Evolutionary conservation across 345 rosid genomes (phyloP), one percentile per base, ranked within the genome.

Genomic region (Noccaea bulbosa): DNA sequence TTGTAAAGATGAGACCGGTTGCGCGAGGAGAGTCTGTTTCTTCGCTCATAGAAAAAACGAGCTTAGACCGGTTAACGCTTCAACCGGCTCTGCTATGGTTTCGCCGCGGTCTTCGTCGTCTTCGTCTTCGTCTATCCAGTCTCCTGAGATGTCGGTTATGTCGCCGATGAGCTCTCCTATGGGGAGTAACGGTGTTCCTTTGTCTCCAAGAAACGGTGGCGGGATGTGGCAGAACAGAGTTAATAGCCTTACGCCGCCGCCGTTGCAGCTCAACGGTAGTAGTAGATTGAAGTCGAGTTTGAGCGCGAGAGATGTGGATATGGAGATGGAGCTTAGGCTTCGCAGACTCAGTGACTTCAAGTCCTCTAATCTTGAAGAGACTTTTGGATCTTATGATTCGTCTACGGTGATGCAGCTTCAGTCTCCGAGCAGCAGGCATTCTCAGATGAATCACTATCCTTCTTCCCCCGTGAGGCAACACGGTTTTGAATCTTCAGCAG

Each of bases 31-130:
- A 84, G 99, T 94, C 1, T 94, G 99, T 72, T 94, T 94, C 92
- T 94, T 94, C 56, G 99, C 99, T 47, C 99, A 94, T 78, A 89
- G 75, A 74, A 85, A 76, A 0, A 97, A 94, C 14, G 99, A 94
- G 70, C 58, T 94, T 62, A 87, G 98, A 14, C 98, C 99, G 2
- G 97, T 94, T 11, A 85, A 88, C 79, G 92, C 93, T 47, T 80
- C 96, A 7, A 94, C 98, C 0, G 99, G 99, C n/a, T 89, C 97
- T 32, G 99, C 98, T 3, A 82, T 94, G 92, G 90, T 89, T 68
- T 94, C 98, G 2, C 99, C 99, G 0, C 85, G 86, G 79, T 87
- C 94, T 4, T 27, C 30, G 2, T 27, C 24, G 24, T 22, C 24
- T 22, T 22, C 24, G n/a, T n/a, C n/a, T n/a, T n/a, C 22, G 77